Percentiles rank a stretch among this genome's conserved stretches.
phyloP scores from a whole-genome alignment of 306 rosid species.

The Notholithocarpus densiflorus region DNA sequence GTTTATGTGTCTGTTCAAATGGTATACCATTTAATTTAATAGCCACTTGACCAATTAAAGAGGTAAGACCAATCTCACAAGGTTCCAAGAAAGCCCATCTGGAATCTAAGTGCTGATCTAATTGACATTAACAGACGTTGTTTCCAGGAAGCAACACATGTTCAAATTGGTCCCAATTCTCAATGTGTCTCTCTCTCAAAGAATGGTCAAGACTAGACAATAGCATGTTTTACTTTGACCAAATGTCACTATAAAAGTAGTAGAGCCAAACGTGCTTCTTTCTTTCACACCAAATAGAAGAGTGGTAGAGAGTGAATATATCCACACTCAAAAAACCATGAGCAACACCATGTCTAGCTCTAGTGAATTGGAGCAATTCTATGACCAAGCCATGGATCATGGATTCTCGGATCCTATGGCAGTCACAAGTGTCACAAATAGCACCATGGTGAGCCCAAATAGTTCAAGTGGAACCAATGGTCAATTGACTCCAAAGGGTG shows the following conservation, averaged over 20 bases:
- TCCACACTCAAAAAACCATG: background rate
- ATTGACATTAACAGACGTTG: constrained; percentile 22
- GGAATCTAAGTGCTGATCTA: constrained; percentile 24
- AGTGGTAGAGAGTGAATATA: constrained; percentile 1
- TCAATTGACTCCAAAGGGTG: constrained; percentile 32
- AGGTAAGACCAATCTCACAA: constrained; percentile 22
- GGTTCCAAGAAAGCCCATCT: constrained; percentile 14
- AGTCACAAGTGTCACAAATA: constrained; percentile 21
- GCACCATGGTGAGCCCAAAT: constrained; percentile 13
- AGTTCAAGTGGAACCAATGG: background rate
- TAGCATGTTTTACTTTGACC: constrained; percentile 41
- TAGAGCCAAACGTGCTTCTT: constrained; percentile 1
- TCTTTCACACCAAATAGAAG: constrained; percentile 1
- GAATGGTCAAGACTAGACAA: constrained; percentile 41
- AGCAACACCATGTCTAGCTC: constrained; percentile 4
- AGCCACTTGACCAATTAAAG: constrained; percentile 40
- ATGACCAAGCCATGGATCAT: constrained; percentile 32
- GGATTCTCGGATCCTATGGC: constrained; percentile 14
- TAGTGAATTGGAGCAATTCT: constrained; percentile 45
- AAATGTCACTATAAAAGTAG: constrained; percentile 7
- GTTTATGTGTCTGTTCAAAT: background rate
- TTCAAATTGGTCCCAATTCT: constrained; percentile 27
- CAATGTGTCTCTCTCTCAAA: constrained; percentile 18
- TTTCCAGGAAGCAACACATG: constrained; percentile 52
- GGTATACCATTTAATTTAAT: background rate